Conservation (phyloP, 2,329 filamentous ascomycete species). For the Pyrenophora teres region DNA sequence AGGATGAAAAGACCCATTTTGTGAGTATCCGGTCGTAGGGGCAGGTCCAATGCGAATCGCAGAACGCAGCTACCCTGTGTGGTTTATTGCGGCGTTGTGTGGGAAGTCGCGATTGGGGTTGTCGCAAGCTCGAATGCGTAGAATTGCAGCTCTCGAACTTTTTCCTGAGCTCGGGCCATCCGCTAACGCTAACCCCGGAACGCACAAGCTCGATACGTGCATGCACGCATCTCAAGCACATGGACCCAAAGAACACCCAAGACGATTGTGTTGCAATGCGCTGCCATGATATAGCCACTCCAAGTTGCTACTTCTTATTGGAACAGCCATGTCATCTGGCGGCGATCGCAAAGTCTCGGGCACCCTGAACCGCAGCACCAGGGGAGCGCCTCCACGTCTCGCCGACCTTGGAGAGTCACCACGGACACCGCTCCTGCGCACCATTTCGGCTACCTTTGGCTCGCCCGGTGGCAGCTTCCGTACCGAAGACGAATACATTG, state of each 20-base stretch:
- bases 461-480: constrained; percentile 63
- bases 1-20: constrained; percentile 52
- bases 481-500: constrained; percentile 76
- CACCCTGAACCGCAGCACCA: constrained; percentile 34
- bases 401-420: constrained; percentile 45
- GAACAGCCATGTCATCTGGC: constrained; percentile 18
- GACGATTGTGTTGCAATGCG: not conserved
- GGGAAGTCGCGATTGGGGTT: constrained; percentile 23
- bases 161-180: constrained; percentile 14
- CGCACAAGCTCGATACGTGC: constrained; percentile 1
- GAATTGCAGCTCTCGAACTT: constrained; percentile 16
- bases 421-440: constrained; percentile 59
- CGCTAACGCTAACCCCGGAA: constrained; percentile 3
- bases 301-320: not conserved
- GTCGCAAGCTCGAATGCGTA: constrained; percentile 19
- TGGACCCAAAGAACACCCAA: not conserved
- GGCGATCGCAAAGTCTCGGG: constrained; percentile 42
- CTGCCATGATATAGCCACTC: not conserved
- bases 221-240: not conserved
- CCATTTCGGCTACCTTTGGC: constrained; percentile 62
- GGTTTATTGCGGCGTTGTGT: constrained; percentile 20
- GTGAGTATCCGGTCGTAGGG: constrained; percentile 3
- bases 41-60: constrained; percentile 11
- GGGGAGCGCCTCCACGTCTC: constrained; percentile 40
- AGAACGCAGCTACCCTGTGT: constrained; percentile 14